Base-by-base conservation (phyloP, 371 early-diverging fungal genomes). In the Mortierella sp. region DNA sequence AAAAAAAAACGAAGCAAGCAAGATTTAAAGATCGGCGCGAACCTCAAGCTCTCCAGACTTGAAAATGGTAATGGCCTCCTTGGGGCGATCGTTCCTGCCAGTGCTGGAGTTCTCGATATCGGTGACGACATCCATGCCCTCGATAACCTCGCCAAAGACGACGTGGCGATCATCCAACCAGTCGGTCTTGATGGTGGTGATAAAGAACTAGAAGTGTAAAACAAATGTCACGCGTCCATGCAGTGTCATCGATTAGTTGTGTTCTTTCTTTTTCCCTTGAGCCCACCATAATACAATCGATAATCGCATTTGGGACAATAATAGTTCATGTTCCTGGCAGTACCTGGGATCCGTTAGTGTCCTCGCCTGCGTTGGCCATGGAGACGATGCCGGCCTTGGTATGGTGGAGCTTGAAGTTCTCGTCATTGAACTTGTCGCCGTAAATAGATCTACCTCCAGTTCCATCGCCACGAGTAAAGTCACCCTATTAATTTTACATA, bases 271-370 rank as follows among this genome's bases (percentile, higher is more conserved):
- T 60, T 3, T 28, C 11, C 60, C 26, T 26, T 31, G 34, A 34
- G 28, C 60, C 26, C 9, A 26, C 0, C 58, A 26, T 3, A 57
- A 26, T 26, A 11, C 31, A 34, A 63, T 63, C 19, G 63, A 63
- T 63, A 63, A 19, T 50, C 50, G 50, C 50, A 31, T 31, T 11
- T 31, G 21, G 2, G 34, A 31, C 34, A 19, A 21, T 21, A 42
- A 68, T 9, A 81, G 42, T 42, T 24, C n/a, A 16, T 63, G 34
- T 34, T 19, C 34, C 34, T 16, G 31, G 14, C 1, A n/a, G 60
- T 92, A 99, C 99, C 92, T 99, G 99, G 74, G 98, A 97, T 34
- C 99, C 99, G 88, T 99, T 99, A 70, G 99, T 98, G 88, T 99
- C 90, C 79, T 91, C 89, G 68, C 98, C 99, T 76, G 96, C 91